Base-by-base conservation (phyloP, 441 rosid species). In the Populus trichocarpa region DNA sequence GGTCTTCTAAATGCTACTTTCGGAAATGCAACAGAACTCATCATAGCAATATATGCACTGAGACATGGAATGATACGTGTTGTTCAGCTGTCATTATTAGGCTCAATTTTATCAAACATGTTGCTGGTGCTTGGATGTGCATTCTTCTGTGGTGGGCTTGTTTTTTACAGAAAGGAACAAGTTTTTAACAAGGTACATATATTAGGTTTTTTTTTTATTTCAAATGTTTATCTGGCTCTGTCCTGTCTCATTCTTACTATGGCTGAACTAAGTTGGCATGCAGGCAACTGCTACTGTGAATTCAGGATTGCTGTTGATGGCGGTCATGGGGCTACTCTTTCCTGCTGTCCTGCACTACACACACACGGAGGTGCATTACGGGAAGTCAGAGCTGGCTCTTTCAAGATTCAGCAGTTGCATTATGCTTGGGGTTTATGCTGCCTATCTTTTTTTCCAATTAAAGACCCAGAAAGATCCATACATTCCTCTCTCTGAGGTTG, bases 1-100 rank as follows among this genome's bases (percentile, higher is more conserved):
- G 98, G 98, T 66, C 97, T 96, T 79, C 80, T 96, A 64, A 96
- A 96, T 89, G 99, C 99, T n/a, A 94, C 98, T 76, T 94, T 96
- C 78, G 99, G 99, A 78, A 96, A 96, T 84, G 99, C 97, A 71
- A 96, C 98, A 2, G 99, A 96, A 79, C 74, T 96, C 76, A 92
- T 96, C 77, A 96, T 96, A 84, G 94, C 98, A 1, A 88, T 94
- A 69, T 90, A 92, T 74, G 99, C 99, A 46, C 77, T 94, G 85
- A 91, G 85, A 87, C 81, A 77, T 66, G 88, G 88, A 65, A 96
- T 96, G 99, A 89, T 87, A 77, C 93, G 99, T 18, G 96, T 96
- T 80, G 99, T 96, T 86, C 98, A 96, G 88, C 83, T 92, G 77
- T 90, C 99, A 0, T 84, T 96, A 59, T 80, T 96, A 63, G 99